Conservation (phyloP, 2,329 filamentous ascomycete genomes). For the Penicillium nordicum region DNA sequence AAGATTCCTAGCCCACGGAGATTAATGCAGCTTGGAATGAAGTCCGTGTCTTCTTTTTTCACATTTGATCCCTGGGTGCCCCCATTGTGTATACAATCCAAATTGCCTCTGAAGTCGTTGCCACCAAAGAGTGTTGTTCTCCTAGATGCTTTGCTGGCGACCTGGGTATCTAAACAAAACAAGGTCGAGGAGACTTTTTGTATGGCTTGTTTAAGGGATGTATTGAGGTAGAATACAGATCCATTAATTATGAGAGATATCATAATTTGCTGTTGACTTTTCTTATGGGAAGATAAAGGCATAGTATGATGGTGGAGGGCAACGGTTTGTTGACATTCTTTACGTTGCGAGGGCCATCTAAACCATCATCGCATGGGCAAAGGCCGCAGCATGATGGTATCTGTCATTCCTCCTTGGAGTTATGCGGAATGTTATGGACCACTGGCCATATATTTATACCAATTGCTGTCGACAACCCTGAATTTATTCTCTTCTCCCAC, state of each 20-base stretch:
- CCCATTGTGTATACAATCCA: background rate
- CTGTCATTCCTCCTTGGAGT: constrained; percentile 19
- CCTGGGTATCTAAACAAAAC: background rate
- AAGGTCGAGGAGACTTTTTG: too few relatives aligned
- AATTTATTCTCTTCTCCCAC: background rate
- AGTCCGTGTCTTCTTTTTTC: constrained; percentile 1
- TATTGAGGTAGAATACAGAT: background rate
- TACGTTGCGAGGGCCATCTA: constrained; percentile 19
- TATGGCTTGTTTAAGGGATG: too few relatives aligned
- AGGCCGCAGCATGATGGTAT: constrained; percentile 14
- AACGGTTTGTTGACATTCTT: constrained; percentile 19
- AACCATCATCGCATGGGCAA: background rate
- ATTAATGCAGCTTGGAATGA: constrained; percentile 18
- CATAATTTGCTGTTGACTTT: fast-evolving
- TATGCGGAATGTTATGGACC: constrained; percentile 15
- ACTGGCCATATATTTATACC: constrained; percentile 17
- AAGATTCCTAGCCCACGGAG: constrained; percentile 15
- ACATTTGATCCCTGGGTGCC: background rate
- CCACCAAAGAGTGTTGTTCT: background rate
- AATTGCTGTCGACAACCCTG: background rate
- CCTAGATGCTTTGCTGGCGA: background rate
- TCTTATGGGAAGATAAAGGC: background rate
- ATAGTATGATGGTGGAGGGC: background rate
- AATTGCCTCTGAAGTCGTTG: background rate
- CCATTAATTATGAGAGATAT: too few relatives aligned